Evolutionary conservation across 495 filamentous ascomycete genomes (phyloP).

Genomic region (Hypomontagnella submonticulosa): DNA sequence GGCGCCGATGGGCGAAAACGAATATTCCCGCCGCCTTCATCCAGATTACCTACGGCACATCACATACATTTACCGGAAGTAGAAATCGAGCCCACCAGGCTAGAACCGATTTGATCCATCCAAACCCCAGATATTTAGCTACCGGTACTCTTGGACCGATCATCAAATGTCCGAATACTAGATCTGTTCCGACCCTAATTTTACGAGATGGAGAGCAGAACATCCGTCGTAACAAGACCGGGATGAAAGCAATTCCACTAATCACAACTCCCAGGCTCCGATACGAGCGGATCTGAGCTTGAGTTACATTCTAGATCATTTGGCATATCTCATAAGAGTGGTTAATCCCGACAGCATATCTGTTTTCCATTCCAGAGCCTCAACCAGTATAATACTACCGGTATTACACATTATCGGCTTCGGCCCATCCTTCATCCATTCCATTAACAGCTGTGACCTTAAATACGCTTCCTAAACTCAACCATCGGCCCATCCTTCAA

Average conservation of each 20-base stretch:
- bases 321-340: no score
- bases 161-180: constrained; percentile 5
- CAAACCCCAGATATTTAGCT: not conserved
- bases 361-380: no score
- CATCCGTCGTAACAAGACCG: no score
- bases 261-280: no score
- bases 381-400: not conserved
- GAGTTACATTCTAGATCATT: no score
- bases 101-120: constrained; percentile 20
- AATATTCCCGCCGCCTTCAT: constrained; percentile 41
- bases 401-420: constrained; percentile 1
- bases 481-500: constrained; percentile 67
- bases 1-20: constrained; percentile 13
- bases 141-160: not conserved
- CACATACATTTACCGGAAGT: constrained; percentile 6
- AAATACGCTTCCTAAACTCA: constrained; percentile 59
- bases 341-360: no score
- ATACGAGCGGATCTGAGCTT: no score
- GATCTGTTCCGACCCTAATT: not conserved
- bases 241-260: no score
- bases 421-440: not conserved
- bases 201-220: no score
- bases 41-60: constrained; percentile 45
- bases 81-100: constrained; percentile 8
- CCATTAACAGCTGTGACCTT: not conserved